A percentile compares a stretch with the other conserved stretches of the same genome.
Evolutionary conservation across 805 yeast genomes (phyloP).

Genomic region (Wickerhamiella azyma): DNA sequence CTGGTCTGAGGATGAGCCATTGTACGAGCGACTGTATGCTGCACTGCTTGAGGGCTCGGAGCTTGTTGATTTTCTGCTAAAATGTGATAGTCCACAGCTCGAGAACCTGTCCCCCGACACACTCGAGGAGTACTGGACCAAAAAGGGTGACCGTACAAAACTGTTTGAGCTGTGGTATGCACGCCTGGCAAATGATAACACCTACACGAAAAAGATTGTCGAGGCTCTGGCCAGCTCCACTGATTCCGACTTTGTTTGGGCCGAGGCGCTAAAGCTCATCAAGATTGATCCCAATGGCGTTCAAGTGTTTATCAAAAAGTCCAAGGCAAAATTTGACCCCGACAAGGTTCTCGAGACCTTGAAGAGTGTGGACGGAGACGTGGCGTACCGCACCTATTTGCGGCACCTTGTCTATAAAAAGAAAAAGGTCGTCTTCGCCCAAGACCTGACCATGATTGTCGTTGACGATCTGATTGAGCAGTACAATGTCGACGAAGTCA

Average conservation of each 20-base stretch:
- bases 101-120: not conserved
- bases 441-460: slow-evolving; percentile 25
- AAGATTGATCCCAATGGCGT: slow-evolving; percentile 24
- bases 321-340: slow-evolving; percentile 19
- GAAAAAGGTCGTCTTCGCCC: slow-evolving; percentile 19
- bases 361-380: slow-evolving; percentile 24
- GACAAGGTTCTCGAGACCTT: slow-evolving; percentile 22
- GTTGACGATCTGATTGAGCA: slow-evolving; percentile 24
- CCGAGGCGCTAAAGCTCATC: slow-evolving; percentile 26
- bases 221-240: slow-evolving; percentile 17
- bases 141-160: slow-evolving; percentile 8
- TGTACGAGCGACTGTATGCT: slow-evolving; percentile 9
- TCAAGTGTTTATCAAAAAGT: slow-evolving; percentile 21
- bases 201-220: slow-evolving; percentile 21
- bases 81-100: not conserved
- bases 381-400: slow-evolving; percentile 26
- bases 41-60: slow-evolving; percentile 6
- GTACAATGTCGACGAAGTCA: slow-evolving; percentile 13
- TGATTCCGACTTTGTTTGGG: slow-evolving; percentile 27
- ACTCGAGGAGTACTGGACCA: not conserved
- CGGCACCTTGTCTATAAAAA: slow-evolving; percentile 23
- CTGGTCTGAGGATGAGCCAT: not conserved
- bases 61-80: slow-evolving; percentile 11
- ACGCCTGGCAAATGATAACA: slow-evolving; percentile 15
- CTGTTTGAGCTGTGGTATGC: slow-evolving; percentile 20